Conservation (phyloP, 2,329 filamentous ascomycete genomes). For the Alternaria triticimaculans region DNA sequence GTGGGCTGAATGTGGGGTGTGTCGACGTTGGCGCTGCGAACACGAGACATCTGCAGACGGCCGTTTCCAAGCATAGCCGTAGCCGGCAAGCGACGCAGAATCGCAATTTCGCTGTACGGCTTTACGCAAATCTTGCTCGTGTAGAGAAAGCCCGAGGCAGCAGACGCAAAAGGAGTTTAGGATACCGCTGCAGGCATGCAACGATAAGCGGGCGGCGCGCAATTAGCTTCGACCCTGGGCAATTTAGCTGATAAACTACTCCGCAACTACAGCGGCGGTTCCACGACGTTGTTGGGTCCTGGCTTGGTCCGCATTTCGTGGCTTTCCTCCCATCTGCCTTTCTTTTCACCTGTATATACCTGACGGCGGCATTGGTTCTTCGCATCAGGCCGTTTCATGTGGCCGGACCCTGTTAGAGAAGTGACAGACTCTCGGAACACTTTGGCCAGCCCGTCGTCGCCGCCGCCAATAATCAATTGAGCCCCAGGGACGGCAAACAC, state of each 20-base stretch:
- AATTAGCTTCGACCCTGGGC: conserved; percentile 17
- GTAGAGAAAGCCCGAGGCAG: not conserved
- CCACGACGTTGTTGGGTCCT: conserved; percentile 9
- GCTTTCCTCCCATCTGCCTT: not conserved
- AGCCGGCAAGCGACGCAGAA: not conserved
- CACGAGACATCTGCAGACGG: conserved; percentile 9
- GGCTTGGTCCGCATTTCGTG: not conserved
- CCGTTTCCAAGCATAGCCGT: not conserved
- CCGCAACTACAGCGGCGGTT: conserved; percentile 14
- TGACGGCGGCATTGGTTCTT: conserved; percentile 8
- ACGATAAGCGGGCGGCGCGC: conserved; percentile 4
- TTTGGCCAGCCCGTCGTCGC: conserved; percentile 2
- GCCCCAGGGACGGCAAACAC: not conserved
- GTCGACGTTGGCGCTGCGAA: conserved; percentile 10
- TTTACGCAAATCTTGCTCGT: not conserved
- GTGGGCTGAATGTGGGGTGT: conserved; percentile 11
- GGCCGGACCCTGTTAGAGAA: conserved; percentile 12
- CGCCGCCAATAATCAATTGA: not conserved
- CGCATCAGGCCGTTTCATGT: conserved; percentile 12
- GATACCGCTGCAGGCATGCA: conserved; percentile 5
- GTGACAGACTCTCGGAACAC: conserved; percentile 7
- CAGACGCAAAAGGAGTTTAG: not conserved
- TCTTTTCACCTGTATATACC: not conserved
- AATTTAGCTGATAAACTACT: conserved; percentile 12
- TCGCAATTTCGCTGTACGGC: conserved; percentile 8